These are phyloP conservation scores for Dictyophora rubrovolvata DNA, from an alignment of 768 basidiomycete genomes.

Conservation along the genomic window DNA sequence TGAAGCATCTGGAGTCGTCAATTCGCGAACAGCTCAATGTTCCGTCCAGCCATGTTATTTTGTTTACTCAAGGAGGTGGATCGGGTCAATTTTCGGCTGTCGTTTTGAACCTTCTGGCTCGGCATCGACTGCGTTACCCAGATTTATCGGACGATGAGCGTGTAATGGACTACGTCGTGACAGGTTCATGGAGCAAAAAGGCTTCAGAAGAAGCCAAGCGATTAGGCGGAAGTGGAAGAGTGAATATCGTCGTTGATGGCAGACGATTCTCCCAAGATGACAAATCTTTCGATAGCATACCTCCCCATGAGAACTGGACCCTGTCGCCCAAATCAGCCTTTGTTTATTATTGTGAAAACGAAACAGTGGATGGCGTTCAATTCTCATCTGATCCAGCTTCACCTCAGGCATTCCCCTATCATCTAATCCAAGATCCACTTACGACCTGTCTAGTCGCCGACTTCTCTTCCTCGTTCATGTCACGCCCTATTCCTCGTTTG, in stretches of 20 bases:
- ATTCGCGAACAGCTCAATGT: constrained; percentile 72
- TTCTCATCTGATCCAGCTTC: constrained; percentile 51
- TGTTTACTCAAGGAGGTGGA: constrained; percentile 94
- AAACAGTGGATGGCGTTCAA: constrained; percentile 94
- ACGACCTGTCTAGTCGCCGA: constrained; percentile 79
- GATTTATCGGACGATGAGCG: constrained; percentile 44
- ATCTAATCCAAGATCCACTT: constrained; percentile 42
- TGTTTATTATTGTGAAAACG: constrained; percentile 99
- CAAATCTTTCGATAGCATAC: constrained; percentile 72
- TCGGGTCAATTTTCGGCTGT: constrained; percentile 86
- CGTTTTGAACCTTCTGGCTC: constrained; percentile 83
- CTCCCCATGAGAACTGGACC: constrained; percentile 57
- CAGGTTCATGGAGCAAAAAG: constrained; percentile 87
- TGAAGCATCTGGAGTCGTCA: constrained; percentile 50
- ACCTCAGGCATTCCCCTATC: constrained; percentile 72
- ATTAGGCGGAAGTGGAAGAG: constrained; percentile 39
- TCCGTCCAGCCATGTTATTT: constrained; percentile 72
- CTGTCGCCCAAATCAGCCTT: constrained; percentile 79
- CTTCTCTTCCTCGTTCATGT: constrained; percentile 96
- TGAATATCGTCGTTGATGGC: constrained; percentile 66
- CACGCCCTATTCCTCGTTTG: constrained; percentile 78
- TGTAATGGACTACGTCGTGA: constrained; percentile 79
- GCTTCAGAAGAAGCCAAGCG: constrained; percentile 75
- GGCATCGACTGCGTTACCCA: constrained; percentile 69
- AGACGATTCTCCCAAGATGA: constrained; percentile 51